Conservation (phyloP, 169 alveolate genomes). For the Miamiensis avidus region DNA sequence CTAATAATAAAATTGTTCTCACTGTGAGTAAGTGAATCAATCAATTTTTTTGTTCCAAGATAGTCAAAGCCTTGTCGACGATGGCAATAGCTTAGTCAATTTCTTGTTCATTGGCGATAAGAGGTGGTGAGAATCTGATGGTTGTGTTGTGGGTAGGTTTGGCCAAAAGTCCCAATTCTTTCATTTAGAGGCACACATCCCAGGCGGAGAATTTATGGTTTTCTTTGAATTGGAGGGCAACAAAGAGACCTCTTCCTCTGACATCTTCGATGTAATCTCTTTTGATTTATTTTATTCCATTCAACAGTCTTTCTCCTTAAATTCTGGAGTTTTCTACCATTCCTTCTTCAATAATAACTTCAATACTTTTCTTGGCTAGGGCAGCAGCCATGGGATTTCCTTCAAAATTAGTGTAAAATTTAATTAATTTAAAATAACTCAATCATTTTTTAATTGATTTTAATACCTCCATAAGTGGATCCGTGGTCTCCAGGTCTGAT, state of each 20-base stretch:
- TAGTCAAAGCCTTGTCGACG: conserved; percentile 20
- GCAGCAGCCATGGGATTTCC: conserved; percentile 90
- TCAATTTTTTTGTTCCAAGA: background rate
- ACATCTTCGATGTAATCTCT: conserved; percentile 61
- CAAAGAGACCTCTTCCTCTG: conserved; percentile 89
- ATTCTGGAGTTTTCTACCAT: conserved; percentile 84
- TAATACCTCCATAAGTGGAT: conserved; percentile 88
- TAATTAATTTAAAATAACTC: too few relatives aligned
- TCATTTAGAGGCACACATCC: conserved; percentile 65
- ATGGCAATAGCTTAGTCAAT: conserved; percentile 72
- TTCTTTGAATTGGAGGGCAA: conserved; percentile 86
- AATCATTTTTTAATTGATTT: conserved; percentile 16
- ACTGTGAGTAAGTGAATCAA: too few relatives aligned
- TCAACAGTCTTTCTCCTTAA: conserved; percentile 70
- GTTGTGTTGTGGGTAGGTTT: conserved; percentile 89
- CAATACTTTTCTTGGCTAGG: conserved; percentile 85
- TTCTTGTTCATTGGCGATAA: conserved; percentile 80
- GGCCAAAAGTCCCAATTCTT: conserved; percentile 85
- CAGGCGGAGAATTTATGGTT: conserved; percentile 50
- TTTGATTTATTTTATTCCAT: conserved; percentile 50
- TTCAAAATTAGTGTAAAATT: conserved; percentile 39
- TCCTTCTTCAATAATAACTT: conserved; percentile 84
- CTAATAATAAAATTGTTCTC: too few relatives aligned
- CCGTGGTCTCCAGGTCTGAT: conserved; percentile 95
- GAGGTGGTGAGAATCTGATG: conserved; percentile 93